These are phyloP conservation scores for Ganoderma sinense DNA, from an alignment of 1,284 basidiomycete genomes.

Conservation along the genomic window DNA sequence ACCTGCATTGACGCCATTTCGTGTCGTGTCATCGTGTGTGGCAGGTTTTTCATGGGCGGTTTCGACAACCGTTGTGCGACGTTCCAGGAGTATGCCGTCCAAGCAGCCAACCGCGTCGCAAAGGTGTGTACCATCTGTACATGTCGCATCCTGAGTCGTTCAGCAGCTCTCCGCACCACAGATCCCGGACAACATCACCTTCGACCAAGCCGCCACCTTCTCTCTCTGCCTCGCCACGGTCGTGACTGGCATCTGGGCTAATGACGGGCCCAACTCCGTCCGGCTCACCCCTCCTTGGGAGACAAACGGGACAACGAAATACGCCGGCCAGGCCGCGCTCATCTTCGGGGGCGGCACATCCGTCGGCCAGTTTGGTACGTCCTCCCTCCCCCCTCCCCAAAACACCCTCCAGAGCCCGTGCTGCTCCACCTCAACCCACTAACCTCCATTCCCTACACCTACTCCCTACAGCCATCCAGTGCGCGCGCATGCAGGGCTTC, in stretches of 20 bases:
- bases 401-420: too few species aligned
- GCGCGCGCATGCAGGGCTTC: conserved; percentile 56
- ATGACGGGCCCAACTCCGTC: conserved; percentile 40
- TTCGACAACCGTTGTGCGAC: background rate
- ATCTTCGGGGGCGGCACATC: conserved; percentile 52
- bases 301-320: conserved; percentile 44
- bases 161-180: conserved; percentile 5
- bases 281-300: conserved; percentile 37
- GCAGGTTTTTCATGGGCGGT: background rate
- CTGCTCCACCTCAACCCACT: background rate
- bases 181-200: conserved; percentile 37
- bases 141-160: too few species aligned
- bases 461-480: conserved; percentile 44
- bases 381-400: too few species aligned
- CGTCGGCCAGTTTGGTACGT: conserved; percentile 33
- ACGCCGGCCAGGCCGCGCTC: conserved; percentile 45
- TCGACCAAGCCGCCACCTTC: conserved; percentile 46
- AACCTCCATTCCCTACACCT: background rate
- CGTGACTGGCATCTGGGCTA: conserved; percentile 48
- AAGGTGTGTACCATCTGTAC: background rate
- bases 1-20: too few species aligned
- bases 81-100: background rate
- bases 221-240: conserved; percentile 49
- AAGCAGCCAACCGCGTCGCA: background rate
- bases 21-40: background rate